A percentile compares a stretch with the other conserved stretches of the same genome.
Evolutionary conservation across 2,329 filamentous ascomycete genomes (phyloP).

Genomic region (Paracoccidioides brasiliensis): DNA sequence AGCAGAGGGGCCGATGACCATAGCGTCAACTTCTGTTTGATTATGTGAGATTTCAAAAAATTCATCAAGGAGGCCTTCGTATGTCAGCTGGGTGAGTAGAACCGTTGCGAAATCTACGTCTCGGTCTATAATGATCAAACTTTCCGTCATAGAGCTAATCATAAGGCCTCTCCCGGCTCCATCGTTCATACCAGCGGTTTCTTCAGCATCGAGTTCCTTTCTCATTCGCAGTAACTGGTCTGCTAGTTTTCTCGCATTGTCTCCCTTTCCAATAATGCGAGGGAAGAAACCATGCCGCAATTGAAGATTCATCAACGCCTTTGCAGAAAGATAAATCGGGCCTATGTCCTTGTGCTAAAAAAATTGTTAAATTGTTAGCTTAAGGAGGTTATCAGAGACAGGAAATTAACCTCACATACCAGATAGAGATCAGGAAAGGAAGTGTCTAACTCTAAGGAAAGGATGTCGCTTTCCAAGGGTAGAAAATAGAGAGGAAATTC

Average conservation of each 20-base stretch:
- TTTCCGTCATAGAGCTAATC: slow-evolving; percentile 79
- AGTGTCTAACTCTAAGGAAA: slow-evolving; percentile 81
- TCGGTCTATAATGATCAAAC: slow-evolving; percentile 85
- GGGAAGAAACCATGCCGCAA: slow-evolving; percentile 87
- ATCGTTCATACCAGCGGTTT: slow-evolving; percentile 46
- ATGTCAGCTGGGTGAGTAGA: slow-evolving; percentile 86
- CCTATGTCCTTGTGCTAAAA: slow-evolving; percentile 68
- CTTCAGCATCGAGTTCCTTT: slow-evolving; percentile 75
- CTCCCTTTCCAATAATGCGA: slow-evolving; percentile 86
- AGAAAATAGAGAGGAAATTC: slow-evolving; percentile 86
- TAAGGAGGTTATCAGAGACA: slow-evolving; percentile 3
- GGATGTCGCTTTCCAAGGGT: slow-evolving; percentile 75
- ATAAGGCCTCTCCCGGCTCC: slow-evolving; percentile 52
- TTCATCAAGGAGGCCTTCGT: slow-evolving; percentile 91
- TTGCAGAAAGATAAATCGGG: slow-evolving; percentile 75
- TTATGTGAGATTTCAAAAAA: slow-evolving; percentile 85
- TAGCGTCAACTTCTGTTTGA: slow-evolving; percentile 82
- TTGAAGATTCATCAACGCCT: slow-evolving; percentile 88
- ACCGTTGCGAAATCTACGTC: slow-evolving; percentile 89
- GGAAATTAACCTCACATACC: slow-evolving; percentile 27
- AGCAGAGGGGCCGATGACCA: slow-evolving; percentile 65
- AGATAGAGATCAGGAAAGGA: slow-evolving; percentile 80
- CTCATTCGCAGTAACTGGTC: slow-evolving; percentile 84
- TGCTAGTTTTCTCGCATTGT: slow-evolving; percentile 78
- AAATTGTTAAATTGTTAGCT: slow-evolving; percentile 14